Evolutionary conservation across 352 stramenopile species (phyloP).

Genomic region (Pythium volutum): DNA sequence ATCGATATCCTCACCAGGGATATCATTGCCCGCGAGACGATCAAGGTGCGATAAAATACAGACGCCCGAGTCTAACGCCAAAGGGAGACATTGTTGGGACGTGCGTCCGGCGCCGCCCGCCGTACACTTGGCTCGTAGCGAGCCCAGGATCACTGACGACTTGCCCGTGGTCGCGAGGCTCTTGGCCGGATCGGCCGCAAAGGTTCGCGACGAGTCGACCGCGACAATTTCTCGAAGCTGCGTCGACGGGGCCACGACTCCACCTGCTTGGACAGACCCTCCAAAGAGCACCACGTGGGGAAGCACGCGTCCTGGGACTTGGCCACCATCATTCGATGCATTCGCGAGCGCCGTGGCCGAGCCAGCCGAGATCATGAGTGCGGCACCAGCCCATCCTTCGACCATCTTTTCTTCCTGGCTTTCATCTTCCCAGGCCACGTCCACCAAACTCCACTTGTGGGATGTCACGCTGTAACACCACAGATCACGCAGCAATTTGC

Average conservation of each 20-base stretch:
- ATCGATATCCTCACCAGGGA: conserved; percentile 68
- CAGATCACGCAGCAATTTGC: conserved; percentile 54
- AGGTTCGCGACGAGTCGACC: conserved; percentile 36
- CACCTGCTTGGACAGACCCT: conserved; percentile 30
- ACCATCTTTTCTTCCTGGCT: conserved; percentile 2
- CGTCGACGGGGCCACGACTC: conserved; percentile 19
- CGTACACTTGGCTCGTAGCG: conserved; percentile 45
- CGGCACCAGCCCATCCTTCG: conserved; percentile 43
- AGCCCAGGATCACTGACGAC: conserved; percentile 43
- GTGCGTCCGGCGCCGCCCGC: conserved; percentile 20
- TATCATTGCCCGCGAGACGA: conserved; percentile 68
- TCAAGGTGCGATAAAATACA: conserved; percentile 81
- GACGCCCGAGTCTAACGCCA: conserved; percentile 58
- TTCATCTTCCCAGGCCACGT: conserved; percentile 42
- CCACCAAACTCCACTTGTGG: conserved; percentile 61
- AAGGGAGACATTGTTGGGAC: conserved; percentile 44
- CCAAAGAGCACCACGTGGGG: conserved; percentile 47
- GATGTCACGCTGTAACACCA: conserved; percentile 75
- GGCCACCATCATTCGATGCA: conserved; percentile 23
- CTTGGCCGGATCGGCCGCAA: conserved; percentile 44
- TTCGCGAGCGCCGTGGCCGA: conserved; percentile 46
- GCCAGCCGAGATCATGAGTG: conserved; percentile 44
- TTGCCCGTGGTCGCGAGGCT: conserved; percentile 55
- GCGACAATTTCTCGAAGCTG: conserved; percentile 36
- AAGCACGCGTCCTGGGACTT: not conserved